Conservation (phyloP, 768 basidiomycete species). For the Boletus sp. region DNA sequence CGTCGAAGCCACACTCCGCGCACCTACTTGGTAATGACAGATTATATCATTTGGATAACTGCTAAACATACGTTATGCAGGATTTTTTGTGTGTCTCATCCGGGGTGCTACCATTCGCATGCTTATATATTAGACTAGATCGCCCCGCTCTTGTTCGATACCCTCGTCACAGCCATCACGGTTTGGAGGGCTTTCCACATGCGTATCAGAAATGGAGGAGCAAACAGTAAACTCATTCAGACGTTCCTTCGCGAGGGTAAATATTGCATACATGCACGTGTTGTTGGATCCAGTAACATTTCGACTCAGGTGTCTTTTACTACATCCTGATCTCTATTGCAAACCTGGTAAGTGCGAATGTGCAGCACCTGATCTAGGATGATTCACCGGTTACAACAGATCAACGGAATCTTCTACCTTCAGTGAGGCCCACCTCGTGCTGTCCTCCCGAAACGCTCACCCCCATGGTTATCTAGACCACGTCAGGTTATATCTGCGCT, state of each 20-base stretch:
- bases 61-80: slow-evolving; percentile 28
- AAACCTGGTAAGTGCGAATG: slow-evolving; percentile 51
- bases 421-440: slow-evolving; percentile 48
- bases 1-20: slow-evolving; percentile 79
- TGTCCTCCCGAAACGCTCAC: slow-evolving; percentile 2
- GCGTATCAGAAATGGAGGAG: slow-evolving; percentile 69
- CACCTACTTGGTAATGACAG: slow-evolving; percentile 65
- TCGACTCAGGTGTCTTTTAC: slow-evolving; percentile 63
- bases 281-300: background rate
- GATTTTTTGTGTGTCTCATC: slow-evolving; percentile 53
- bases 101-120: background rate
- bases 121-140: slow-evolving; percentile 46
- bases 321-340: slow-evolving; percentile 85
- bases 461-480: slow-evolving; percentile 45
- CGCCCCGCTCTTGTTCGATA: slow-evolving; percentile 79
- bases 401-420: slow-evolving; percentile 85
- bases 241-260: slow-evolving; percentile 81
- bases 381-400: slow-evolving; percentile 30
- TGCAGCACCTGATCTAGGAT: background rate
- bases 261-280: slow-evolving; percentile 9
- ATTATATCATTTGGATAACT: background rate
- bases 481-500: slow-evolving; percentile 81
- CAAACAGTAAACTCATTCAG: slow-evolving; percentile 77
- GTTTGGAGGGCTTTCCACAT: slow-evolving; percentile 77
- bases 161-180: slow-evolving; percentile 77